Evolutionary conservation across 768 basidiomycete species (phyloP).

Genomic region (Leccinum incarnatum): DNA sequence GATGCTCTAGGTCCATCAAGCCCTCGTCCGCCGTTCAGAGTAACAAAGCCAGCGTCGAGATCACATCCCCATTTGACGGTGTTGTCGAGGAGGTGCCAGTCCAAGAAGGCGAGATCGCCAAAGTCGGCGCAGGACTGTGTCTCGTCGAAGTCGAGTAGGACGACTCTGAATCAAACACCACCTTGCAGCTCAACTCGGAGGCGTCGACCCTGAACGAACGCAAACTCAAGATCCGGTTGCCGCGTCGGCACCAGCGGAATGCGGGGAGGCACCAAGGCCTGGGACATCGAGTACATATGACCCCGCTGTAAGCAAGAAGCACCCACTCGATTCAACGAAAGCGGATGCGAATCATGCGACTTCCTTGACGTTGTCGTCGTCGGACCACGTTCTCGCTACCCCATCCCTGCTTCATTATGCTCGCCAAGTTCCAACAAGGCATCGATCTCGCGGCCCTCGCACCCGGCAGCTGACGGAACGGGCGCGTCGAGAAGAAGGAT

Average conservation of each 20-base stretch:
- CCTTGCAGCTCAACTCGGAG: too few species aligned
- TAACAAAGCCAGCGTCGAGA: constrained; percentile 90
- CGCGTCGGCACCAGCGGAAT: neutral
- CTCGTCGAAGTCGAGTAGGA: constrained; percentile 76
- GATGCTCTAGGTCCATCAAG: constrained; percentile 55
- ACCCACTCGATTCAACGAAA: constrained; percentile 65
- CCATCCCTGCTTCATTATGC: constrained; percentile 82
- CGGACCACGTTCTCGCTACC: constrained; percentile 54
- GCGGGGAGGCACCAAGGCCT: too few species aligned
- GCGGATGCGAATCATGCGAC: too few species aligned
- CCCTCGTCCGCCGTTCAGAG: constrained; percentile 48
- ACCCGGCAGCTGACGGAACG: constrained; percentile 71
- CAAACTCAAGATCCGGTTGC: constrained; percentile 18
- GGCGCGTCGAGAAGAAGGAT: constrained; percentile 79
- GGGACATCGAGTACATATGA: too few species aligned
- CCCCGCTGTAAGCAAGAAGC: constrained; percentile 29
- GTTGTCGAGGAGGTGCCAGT: constrained; percentile 69
- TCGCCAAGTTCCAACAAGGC: constrained; percentile 42
- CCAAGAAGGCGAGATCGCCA: constrained; percentile 78
- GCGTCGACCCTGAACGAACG: neutral
- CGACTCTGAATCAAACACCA: neutral
- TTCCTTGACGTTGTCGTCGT: constrained; percentile 10
- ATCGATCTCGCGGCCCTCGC: constrained; percentile 57
- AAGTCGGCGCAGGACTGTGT: constrained; percentile 77
- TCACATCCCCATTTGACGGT: constrained; percentile 84